Evolutionary conservation across 164 flowering plant genomes (phyloP).

Genomic region (Magnolia officinalis): DNA sequence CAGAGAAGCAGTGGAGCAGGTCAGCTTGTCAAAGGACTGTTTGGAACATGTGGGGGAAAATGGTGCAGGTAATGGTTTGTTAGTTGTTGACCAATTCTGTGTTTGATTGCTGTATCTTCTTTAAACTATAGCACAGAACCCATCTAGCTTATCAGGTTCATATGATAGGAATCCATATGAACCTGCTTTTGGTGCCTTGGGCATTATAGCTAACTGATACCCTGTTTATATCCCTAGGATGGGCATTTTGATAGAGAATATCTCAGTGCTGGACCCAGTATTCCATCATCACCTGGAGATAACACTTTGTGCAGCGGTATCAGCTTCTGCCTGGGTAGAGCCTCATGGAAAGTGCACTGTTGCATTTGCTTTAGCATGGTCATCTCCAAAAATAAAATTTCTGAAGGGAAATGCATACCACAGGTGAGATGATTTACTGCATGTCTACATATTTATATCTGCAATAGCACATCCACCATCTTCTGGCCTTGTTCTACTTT

Average conservation of each 20-base stretch:
- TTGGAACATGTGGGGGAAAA: constrained; percentile 59
- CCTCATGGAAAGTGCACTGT: constrained; percentile 92
- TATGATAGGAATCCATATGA: background rate
- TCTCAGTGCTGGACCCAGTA: constrained; percentile 55
- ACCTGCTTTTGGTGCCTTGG: background rate
- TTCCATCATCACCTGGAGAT: constrained; percentile 79
- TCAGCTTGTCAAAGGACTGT: constrained; percentile 18
- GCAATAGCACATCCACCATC: background rate
- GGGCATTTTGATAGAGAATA: constrained; percentile 76
- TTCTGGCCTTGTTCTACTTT: background rate
- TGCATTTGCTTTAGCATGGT: constrained; percentile 82
- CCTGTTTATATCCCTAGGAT: constrained; percentile 37
- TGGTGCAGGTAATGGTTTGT: constrained; percentile 53
- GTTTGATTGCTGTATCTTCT: background rate
- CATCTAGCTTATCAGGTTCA: too few relatives aligned
- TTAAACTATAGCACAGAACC: background rate
- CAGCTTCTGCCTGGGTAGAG: constrained; percentile 92
- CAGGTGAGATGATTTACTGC: constrained; percentile 41
- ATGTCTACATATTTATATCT: background rate
- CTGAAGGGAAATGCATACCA: constrained; percentile 63
- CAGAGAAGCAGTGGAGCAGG: constrained; percentile 38
- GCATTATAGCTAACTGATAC: background rate
- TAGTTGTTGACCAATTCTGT: background rate
- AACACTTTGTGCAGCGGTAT: constrained; percentile 81
- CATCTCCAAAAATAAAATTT: constrained; percentile 85